Percentiles rank a stretch among this genome's conserved stretches.
These are phyloP conservation scores for Polyporus tsugae DNA, from an alignment of 1,284 basidiomycete genomes.

Conservation along the genomic window DNA sequence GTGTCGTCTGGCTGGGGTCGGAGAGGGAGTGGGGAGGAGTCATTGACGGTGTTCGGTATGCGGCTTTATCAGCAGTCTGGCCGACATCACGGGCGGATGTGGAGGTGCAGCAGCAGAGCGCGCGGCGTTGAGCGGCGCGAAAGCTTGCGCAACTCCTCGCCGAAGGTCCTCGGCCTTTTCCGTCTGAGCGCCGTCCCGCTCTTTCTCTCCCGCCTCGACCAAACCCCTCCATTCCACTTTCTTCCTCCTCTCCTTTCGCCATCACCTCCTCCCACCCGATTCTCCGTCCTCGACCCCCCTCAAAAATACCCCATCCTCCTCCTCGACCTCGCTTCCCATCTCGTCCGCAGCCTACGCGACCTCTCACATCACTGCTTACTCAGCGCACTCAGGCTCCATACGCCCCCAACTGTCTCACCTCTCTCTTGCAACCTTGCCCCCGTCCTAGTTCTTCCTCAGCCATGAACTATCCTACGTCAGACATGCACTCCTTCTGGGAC, in stretches of 20 bases:
- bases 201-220: conserved; percentile 28
- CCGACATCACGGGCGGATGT: conserved; percentile 9
- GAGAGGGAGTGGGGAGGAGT: neutral
- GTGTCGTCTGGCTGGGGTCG: neutral
- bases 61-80: conserved; percentile 9
- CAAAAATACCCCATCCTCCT: neutral
- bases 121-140: conserved; percentile 8
- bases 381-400: conserved; percentile 31
- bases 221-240: conserved; percentile 18
- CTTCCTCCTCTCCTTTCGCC: conserved; percentile 23
- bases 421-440: conserved; percentile 16
- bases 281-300: conserved; percentile 10
- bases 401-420: conserved; percentile 24
- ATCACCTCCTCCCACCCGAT: conserved; percentile 15
- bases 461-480: conserved; percentile 45
- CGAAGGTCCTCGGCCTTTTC: conserved; percentile 21
- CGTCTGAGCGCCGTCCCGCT: conserved; percentile 33
- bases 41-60: conserved; percentile 9
- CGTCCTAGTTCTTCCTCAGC: conserved; percentile 25
- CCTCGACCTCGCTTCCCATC: neutral
- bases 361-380: conserved; percentile 24
- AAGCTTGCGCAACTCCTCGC: conserved; percentile 29
- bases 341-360: neutral
- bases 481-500: conserved; percentile 68
- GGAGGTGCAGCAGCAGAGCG: conserved; percentile 6